Percentiles rank a stretch among this genome's conserved stretches.
These are phyloP conservation scores for Colletotrichum siamense DNA, from an alignment of 2,329 filamentous ascomycete genomes.

Conservation along the genomic window DNA sequence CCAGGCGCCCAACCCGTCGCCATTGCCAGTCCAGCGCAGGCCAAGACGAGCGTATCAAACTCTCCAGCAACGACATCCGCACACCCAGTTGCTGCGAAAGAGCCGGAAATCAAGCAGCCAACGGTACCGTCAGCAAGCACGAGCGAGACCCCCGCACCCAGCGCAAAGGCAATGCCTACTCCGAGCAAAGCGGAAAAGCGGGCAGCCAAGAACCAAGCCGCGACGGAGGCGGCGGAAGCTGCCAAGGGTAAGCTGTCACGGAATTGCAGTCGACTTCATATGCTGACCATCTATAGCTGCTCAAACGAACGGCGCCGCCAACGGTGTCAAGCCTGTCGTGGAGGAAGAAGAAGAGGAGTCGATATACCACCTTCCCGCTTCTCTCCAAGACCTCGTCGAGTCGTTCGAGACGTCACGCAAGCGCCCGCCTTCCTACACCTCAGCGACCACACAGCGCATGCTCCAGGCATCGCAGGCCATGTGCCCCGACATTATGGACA, in stretches of 20 bases:
- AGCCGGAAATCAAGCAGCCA: conserved; percentile 37
- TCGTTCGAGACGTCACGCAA: conserved; percentile 87
- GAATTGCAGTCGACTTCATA: not conserved
- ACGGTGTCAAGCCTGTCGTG: conserved; percentile 58
- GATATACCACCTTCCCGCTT: conserved; percentile 90
- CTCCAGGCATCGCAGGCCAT: conserved; percentile 76
- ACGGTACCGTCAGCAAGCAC: conserved; percentile 31
- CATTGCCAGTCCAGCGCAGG: conserved; percentile 52
- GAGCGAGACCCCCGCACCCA: conserved; percentile 28
- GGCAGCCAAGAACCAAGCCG: conserved; percentile 49
- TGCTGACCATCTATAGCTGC: conserved; percentile 31
- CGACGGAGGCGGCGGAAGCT: conserved; percentile 46
- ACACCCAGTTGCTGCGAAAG: conserved; percentile 49
- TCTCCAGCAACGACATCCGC: conserved; percentile 56
- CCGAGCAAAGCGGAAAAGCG: conserved; percentile 41
- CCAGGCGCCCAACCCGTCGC: conserved; percentile 61
- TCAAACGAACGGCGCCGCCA: conserved; percentile 57
- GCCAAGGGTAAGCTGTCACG: conserved; percentile 46
- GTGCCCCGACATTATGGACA: conserved; percentile 78
- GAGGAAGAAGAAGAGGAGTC: conserved; percentile 71
- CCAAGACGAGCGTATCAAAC: conserved; percentile 60
- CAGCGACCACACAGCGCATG: conserved; percentile 74
- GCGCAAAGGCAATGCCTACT: conserved; percentile 31
- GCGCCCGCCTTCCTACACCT: conserved; percentile 64
- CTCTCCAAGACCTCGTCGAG: conserved; percentile 87